phyloP scores from a whole-genome alignment of 768 basidiomycete genomes.

The Mycena capillaripes region DNA sequence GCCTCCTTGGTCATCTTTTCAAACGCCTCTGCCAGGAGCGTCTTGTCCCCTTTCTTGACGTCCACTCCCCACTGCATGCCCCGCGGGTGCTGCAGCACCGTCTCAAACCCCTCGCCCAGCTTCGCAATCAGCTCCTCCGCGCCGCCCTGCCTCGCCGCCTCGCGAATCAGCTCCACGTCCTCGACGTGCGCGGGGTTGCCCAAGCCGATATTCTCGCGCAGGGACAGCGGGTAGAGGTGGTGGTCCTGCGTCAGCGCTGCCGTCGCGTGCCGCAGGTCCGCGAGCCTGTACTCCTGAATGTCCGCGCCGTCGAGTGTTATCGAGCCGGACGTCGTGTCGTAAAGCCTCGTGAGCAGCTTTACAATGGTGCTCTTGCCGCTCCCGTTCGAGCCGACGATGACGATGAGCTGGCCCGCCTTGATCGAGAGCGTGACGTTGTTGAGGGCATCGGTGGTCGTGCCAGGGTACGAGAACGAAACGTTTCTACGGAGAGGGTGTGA shows the following conservation, averaged over 20 bases:
- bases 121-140: conserved; percentile 37
- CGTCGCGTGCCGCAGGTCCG: conserved; percentile 52
- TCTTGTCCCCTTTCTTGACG: conserved; percentile 30
- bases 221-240: conserved; percentile 51
- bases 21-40: conserved; percentile 40
- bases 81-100: conserved; percentile 29
- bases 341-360: conserved; percentile 56
- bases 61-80: conserved; percentile 17
- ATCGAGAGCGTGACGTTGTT: conserved; percentile 54
- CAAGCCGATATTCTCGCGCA: conserved; percentile 57
- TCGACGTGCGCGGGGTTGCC: conserved; percentile 42
- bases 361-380: conserved; percentile 61
- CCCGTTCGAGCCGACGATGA: conserved; percentile 62
- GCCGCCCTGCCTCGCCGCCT: conserved; percentile 46
- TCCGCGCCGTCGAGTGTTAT: conserved; percentile 55
- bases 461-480: conserved; percentile 56
- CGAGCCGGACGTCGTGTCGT: conserved; percentile 50
- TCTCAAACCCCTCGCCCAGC: conserved; percentile 29
- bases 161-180: conserved; percentile 29
- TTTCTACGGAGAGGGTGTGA: conserved; percentile 43
- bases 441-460: conserved; percentile 40
- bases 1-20: conserved; percentile 49
- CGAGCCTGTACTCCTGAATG: conserved; percentile 46
- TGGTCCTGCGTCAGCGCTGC: conserved; percentile 61
- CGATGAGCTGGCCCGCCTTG: conserved; percentile 56